phyloP scores from a whole-genome alignment of 2,329 filamentous ascomycete species.

The Aspergillus oerlinghausenensis region DNA sequence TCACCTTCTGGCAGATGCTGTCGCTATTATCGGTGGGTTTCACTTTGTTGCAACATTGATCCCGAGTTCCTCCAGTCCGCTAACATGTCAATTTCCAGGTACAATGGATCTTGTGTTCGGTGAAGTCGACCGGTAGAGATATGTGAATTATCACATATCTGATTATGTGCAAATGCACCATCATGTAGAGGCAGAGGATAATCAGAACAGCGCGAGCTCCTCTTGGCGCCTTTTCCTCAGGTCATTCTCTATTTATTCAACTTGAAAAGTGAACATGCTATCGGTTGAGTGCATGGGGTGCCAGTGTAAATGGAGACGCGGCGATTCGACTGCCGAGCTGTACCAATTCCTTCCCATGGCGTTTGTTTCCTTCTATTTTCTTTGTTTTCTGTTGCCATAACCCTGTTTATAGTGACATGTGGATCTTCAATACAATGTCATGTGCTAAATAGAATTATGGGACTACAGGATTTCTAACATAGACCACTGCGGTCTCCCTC shows the following conservation, averaged over 20 bases:
- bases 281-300: slow-evolving; percentile 1
- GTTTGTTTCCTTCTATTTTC: slow-evolving; percentile 24
- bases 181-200: not conserved
- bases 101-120: slow-evolving; percentile 89
- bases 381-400: slow-evolving; percentile 5
- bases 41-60: too few species aligned
- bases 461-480: too few species aligned
- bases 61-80: not conserved
- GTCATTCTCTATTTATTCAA: not conserved
- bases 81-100: slow-evolving; percentile 29
- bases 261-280: not conserved
- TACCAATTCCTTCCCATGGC: slow-evolving; percentile 28
- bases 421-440: slow-evolving; percentile 9
- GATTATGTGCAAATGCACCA: not conserved
- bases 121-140: slow-evolving; percentile 53
- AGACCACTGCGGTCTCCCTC: not conserved
- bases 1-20: slow-evolving; percentile 90
- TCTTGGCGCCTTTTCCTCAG: not conserved
- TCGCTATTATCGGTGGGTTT: slow-evolving; percentile 74
- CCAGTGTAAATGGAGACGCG: slow-evolving; percentile 9
- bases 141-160: slow-evolving; percentile 1
- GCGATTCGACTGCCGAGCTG: slow-evolving; percentile 8
- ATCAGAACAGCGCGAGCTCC: not conserved
- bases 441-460: not conserved
- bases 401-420: slow-evolving; percentile 29